Base-by-base conservation (phyloP, 2,329 filamentous ascomycete genomes). In the Neopestalotiopsis rosae region DNA sequence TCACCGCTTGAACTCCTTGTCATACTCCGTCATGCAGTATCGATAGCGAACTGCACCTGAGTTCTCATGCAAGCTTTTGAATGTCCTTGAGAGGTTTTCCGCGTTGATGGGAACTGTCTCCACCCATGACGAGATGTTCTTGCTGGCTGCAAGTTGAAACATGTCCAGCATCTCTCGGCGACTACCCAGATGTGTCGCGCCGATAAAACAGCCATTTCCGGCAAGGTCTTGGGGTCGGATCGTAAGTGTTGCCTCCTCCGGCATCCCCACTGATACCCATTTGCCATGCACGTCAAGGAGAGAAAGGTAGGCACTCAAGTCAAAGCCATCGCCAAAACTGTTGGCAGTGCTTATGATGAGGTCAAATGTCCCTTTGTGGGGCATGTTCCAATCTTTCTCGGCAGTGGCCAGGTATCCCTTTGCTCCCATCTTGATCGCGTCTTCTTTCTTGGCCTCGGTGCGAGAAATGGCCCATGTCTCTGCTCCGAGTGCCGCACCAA, bases 401-500 rank as follows among this genome's bases (percentile, higher is more conserved):
- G 17, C 13, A 28, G 88, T 89, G 14, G 87, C 88, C 61, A 91
- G 79, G 81, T 87, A 90, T 9, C 87, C 88, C 75, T 88, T 86
- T 49, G 88, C 89, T 14, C 89, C 89, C 83, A 91, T 85, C 78
- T 84, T 84, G 74, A 76, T 78, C 14, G 87, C 87, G 72, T 91
- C 89, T 5, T 79, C 86, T 78, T 90, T 87, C 81, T 91, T 17
- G 90, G 74, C 83, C 81, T 72, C 88, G 87, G 38, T 87, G 82
- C 56, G 88, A 88, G 40, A 87, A 90, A 75, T 91, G 89, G 66
- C 85, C 89, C 85, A 86, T 86, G 76, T 90, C 88, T 1, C 88
- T 89, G 20, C 49, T 1, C 89, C 88, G 34, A 91, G 81, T 0
- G 91, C 91, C 77, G 90, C 91, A 71, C 91, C 88, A 76, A 92